Evolutionary conservation across 441 rosid genomes (phyloP).

Genomic region (Pelargonium australe): DNA sequence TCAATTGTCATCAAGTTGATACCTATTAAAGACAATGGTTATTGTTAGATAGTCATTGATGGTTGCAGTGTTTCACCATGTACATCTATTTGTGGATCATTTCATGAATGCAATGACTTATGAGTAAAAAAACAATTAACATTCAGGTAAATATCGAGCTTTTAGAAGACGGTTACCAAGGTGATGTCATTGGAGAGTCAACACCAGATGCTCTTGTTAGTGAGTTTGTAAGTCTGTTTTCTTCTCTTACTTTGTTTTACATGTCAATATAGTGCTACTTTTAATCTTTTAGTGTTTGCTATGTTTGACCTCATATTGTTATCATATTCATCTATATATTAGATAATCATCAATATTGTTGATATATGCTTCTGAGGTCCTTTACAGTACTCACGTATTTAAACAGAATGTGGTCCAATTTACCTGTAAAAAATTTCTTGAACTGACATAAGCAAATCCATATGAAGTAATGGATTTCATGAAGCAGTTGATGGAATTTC

Average conservation of each 20-base stretch:
- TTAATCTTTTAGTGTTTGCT: background rate
- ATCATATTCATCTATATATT: background rate
- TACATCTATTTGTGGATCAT: background rate
- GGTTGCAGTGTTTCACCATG: background rate
- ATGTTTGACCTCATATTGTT: background rate
- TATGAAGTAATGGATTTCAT: background rate
- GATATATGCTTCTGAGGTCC: no score
- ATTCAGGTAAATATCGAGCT: conserved; percentile 58
- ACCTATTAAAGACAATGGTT: background rate
- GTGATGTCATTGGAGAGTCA: conserved; percentile 78
- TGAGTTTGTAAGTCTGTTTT: conserved; percentile 65
- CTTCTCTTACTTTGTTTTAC: conserved; percentile 9
- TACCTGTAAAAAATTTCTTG: no score
- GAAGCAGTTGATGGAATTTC: background rate
- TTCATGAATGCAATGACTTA: conserved; percentile 10
- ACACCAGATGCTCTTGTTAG: conserved; percentile 82
- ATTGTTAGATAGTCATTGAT: background rate
- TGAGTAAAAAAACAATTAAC: conserved; percentile 9
- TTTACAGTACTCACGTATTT: no score
- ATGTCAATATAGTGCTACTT: background rate
- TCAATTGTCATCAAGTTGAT: background rate
- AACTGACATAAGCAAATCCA: background rate
- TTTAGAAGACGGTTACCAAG: conserved; percentile 68
- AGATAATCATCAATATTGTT: no score
- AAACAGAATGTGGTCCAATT: background rate